Evolutionary conservation across 441 rosid genomes (phyloP).

Genomic region (Syzygium malaccense): DNA sequence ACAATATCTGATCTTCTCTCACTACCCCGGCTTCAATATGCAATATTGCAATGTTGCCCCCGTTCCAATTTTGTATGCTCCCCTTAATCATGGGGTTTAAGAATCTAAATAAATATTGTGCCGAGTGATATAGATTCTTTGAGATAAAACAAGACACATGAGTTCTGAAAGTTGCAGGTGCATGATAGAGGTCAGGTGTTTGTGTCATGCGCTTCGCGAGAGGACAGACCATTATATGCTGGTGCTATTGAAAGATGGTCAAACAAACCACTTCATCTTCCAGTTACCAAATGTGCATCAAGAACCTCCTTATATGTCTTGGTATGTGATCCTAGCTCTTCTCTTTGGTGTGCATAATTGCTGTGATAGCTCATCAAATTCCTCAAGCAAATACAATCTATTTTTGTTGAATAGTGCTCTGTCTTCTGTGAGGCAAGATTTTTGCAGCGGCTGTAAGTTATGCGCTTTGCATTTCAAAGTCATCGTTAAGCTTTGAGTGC

Average conservation of each 20-base stretch:
- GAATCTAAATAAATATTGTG: neutral
- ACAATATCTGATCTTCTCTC: neutral
- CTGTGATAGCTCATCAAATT: neutral
- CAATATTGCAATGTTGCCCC: neutral
- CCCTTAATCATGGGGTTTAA: neutral
- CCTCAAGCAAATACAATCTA: neutral
- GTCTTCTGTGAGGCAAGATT: neutral
- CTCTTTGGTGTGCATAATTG: neutral
- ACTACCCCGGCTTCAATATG: neutral
- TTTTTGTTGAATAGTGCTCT: neutral
- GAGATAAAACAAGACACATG: neutral
- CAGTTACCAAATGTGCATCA: slow-evolving; percentile 42
- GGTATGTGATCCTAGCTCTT: slow-evolving; percentile 30
- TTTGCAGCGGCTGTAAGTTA: neutral
- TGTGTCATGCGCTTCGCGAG: slow-evolving; percentile 44
- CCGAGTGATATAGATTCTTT: neutral
- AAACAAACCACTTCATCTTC: slow-evolving; percentile 47
- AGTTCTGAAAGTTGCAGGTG: slow-evolving; percentile 40
- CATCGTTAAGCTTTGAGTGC: neutral
- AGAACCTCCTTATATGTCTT: slow-evolving; percentile 56
- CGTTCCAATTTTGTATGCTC: neutral
- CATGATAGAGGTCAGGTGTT: slow-evolving; percentile 93
- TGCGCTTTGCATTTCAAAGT: neutral
- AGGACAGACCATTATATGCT: slow-evolving; percentile 36
- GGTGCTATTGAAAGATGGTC: slow-evolving; percentile 81